Conservation (phyloP, 2,329 filamentous ascomycete species). For the Colletotrichum chrysophilum region DNA sequence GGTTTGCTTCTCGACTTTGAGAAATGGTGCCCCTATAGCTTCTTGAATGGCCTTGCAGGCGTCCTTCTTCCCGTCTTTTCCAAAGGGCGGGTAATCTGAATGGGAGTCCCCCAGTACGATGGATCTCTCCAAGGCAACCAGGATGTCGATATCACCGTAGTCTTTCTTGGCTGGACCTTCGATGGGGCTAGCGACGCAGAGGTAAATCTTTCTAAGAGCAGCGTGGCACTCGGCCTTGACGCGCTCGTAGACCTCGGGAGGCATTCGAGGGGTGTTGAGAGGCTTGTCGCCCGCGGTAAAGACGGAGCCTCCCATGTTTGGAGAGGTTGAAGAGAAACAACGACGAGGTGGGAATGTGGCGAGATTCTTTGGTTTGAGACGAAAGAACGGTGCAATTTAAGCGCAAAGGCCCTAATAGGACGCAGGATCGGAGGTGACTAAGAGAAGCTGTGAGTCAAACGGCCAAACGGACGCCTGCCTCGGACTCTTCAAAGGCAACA, state of each 20-base stretch:
- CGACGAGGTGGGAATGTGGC: no score
- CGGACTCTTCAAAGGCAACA: neutral
- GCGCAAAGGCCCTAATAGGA: neutral
- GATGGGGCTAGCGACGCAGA: conserved; percentile 62
- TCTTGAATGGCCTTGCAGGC: neutral
- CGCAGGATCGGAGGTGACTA: neutral
- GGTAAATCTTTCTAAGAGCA: conserved; percentile 56
- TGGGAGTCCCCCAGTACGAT: neutral
- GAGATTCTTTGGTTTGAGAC: neutral
- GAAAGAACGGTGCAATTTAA: neutral
- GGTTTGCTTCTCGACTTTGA: conserved; percentile 30
- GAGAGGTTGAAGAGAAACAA: neutral
- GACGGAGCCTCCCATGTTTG: conserved; percentile 68
- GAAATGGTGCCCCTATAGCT: conserved; percentile 50
- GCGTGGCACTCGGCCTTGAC: conserved; percentile 51
- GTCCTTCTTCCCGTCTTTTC: neutral
- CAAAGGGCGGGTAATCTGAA: neutral
- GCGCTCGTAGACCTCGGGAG: conserved; percentile 56
- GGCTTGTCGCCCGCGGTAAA: conserved; percentile 54
- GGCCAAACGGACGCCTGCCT: neutral
- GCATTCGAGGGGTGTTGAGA: conserved; percentile 71
- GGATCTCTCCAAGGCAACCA: conserved; percentile 52
- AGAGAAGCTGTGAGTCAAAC: neutral
- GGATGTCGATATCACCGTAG: conserved; percentile 77
- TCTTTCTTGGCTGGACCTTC: conserved; percentile 73